Evolutionary conservation across 495 filamentous ascomycete genomes (phyloP), one percentile per base, ranked within the genome.

Genomic region (Cercophora sp.): DNA sequence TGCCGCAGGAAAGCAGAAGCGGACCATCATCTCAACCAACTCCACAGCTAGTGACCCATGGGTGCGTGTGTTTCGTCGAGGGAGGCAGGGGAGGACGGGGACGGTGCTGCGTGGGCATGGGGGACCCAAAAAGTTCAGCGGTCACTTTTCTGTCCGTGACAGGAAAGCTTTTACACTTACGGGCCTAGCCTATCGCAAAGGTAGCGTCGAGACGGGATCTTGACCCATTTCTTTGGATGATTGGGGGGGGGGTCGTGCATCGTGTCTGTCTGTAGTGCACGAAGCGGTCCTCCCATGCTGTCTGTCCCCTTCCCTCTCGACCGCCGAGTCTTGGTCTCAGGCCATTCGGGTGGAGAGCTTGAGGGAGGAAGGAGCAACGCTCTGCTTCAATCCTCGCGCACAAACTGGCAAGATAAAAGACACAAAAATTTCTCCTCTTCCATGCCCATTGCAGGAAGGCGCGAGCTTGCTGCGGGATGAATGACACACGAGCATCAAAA

Each of bases 141-240:
- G 46, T 48, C 46, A 48, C 32, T 35, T n/a, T n/a, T n/a, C n/a
- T 37, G 46, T 37, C 32, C 20, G 46, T 37, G 22, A 24, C 13
- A 36, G 46, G 27, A 48, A 37, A 48, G 18, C 32, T 10, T 48
- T 43, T 22, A 13, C 32, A 23, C 32, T 36, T 48, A 35, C 29
- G 20, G 25, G 5, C 3, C 13, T 48, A 48, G 46, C 46, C 31
- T 24, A 8, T 20, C 27, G 29, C 27, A 15, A 25, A 47, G 16
- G 32, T 48, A 48, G 46, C 31, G 46, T 48, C 31, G 13, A 48
- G 46, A 25, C 46, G 46, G 32, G 31, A 37, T 20, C 31, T 36
- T 22, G 45, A 22, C 40, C 40, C 40, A 34, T 26, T 19, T 47
- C 32, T 47, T 18, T 22, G 46, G 27, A 25, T 32, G 31, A 35